A percentile compares a stretch with the other conserved stretches of the same genome.
phyloP scores from a whole-genome alignment of 164 flowering plant genomes.

The Cinnamomum micranthum region DNA sequence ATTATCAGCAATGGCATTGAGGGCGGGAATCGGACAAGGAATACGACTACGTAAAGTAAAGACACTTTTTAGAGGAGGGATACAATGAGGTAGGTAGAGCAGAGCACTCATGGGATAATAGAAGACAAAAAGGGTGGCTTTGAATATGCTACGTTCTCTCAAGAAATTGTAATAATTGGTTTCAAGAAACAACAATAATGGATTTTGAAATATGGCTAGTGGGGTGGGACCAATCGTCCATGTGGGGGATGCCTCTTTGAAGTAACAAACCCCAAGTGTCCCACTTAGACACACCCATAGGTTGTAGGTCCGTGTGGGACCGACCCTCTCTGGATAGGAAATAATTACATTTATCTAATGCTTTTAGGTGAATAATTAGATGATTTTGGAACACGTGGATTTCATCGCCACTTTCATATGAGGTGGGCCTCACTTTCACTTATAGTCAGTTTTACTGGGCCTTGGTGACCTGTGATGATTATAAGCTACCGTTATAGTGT shows the following conservation, averaged over 20 bases:
- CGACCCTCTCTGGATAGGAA: neutral
- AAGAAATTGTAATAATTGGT: neutral
- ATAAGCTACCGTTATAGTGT: too few relatives aligned
- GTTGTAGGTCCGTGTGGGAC: neutral
- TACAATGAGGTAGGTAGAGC: neutral
- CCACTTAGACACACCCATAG: too few relatives aligned
- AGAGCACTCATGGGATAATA: neutral
- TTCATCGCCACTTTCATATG: neutral
- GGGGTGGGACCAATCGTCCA: too few relatives aligned
- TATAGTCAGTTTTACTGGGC: too few relatives aligned
- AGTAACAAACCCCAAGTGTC: too few relatives aligned
- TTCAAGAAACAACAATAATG: too few relatives aligned
- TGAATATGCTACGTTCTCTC: neutral
- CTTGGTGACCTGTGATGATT: too few relatives aligned
- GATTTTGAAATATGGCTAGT: too few relatives aligned
- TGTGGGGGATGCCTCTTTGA: too few relatives aligned
- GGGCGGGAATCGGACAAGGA: constrained; percentile 2
- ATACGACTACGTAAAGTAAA: constrained; percentile 5
- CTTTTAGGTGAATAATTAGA: neutral
- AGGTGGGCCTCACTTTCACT: neutral
- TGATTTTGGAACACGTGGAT: too few relatives aligned
- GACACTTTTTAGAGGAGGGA: neutral
- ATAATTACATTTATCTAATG: neutral
- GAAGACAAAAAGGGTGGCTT: neutral
- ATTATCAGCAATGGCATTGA: neutral